These are phyloP conservation scores for Gossypium sturtianum DNA, from an alignment of 345 rosid species.

Conservation along the genomic window DNA sequence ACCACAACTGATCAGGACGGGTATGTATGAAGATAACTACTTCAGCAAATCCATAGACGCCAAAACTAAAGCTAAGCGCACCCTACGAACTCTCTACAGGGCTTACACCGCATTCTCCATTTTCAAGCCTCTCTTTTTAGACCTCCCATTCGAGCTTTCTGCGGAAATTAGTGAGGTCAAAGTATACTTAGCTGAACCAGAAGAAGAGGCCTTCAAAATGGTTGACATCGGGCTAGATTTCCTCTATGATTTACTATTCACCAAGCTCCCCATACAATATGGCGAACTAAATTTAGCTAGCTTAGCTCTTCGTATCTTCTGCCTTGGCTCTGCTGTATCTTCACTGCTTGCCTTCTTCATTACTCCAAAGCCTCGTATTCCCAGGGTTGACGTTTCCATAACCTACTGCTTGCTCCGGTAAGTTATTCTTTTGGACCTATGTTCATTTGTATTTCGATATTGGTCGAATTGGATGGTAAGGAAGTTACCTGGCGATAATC, in stretches of 20 bases:
- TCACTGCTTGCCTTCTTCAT: neutral
- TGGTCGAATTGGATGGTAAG: too few species aligned
- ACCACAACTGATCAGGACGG: neutral
- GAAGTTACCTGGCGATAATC: too few species aligned
- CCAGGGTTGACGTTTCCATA: too few species aligned
- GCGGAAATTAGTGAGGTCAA: neutral
- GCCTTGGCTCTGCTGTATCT: neutral
- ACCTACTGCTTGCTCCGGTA: too few species aligned
- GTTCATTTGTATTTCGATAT: too few species aligned
- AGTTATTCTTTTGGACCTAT: too few species aligned
- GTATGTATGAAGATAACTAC: neutral
- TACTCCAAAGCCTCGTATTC: neutral
- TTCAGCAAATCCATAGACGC: too few species aligned
- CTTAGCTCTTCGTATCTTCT: neutral
- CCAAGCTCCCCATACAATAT: neutral
- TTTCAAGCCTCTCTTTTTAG: slow-evolving; percentile 2
- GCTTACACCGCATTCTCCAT: slow-evolving; percentile 31
- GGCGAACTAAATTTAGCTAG: neutral
- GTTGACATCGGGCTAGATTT: neutral
- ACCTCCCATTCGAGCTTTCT: neutral
- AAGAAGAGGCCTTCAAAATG: neutral
- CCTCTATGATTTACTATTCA: neutral
- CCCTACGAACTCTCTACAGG: too few species aligned
- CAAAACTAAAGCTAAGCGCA: too few species aligned
- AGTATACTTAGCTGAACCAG: neutral